A percentile compares a stretch with the other conserved stretches of the same genome.
These are phyloP conservation scores for Leccinum olivaceopallidum DNA, from an alignment of 768 basidiomycete species.

Conservation along the genomic window DNA sequence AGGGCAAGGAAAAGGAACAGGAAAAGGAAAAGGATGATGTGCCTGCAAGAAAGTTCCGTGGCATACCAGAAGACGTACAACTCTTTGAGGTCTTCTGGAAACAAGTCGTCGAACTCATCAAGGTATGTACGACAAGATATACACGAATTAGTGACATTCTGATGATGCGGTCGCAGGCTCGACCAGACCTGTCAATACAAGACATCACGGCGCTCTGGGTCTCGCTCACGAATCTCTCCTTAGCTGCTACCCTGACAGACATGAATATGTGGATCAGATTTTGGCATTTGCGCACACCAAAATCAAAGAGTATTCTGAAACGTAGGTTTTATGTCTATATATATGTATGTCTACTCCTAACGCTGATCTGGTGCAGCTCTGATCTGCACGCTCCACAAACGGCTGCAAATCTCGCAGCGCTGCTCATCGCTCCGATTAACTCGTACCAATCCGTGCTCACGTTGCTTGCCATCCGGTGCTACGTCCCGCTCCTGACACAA, in stretches of 20 bases:
- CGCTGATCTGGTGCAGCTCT: constrained; percentile 47
- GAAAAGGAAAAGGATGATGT: constrained; percentile 42
- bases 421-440: constrained; percentile 93
- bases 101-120: constrained; percentile 94
- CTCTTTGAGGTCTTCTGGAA: constrained; percentile 99
- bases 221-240: constrained; percentile 84
- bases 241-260: constrained; percentile 94
- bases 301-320: constrained; percentile 80
- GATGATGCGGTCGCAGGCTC: constrained; percentile 56
- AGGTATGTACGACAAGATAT: constrained; percentile 49
- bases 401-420: constrained; percentile 82
- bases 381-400: constrained; percentile 92
- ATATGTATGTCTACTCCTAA: constrained; percentile 36
- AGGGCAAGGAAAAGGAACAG: constrained; percentile 54
- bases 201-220: constrained; percentile 96
- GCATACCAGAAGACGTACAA: constrained; percentile 92
- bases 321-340: constrained; percentile 40
- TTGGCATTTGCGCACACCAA: constrained; percentile 83
- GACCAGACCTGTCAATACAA: constrained; percentile 96
- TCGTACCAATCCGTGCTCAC: constrained; percentile 96
- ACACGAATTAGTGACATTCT: background rate
- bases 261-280: constrained; percentile 97
- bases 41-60: constrained; percentile 77
- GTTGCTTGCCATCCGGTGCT: constrained; percentile 92
- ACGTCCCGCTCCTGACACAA: constrained; percentile 77